phyloP scores from a whole-genome alignment of 805 yeast species.

The Sugiyamaella floridensis region DNA sequence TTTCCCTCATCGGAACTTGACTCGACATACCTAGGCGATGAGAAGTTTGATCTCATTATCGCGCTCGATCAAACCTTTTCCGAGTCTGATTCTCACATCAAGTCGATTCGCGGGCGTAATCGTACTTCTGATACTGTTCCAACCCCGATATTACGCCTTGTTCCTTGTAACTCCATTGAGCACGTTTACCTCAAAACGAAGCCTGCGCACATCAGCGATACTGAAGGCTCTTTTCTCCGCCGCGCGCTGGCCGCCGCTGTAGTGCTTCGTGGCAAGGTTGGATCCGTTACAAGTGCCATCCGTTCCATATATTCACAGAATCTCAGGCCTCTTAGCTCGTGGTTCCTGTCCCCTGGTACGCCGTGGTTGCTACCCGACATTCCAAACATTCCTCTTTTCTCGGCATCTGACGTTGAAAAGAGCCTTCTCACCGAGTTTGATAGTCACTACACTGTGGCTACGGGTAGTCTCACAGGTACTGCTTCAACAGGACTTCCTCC shows the following conservation, averaged over 20 bases:
- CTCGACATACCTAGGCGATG: constrained; percentile 16
- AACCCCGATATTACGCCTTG: constrained; percentile 59
- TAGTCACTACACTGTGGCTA: not conserved
- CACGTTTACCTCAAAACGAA: constrained; percentile 44
- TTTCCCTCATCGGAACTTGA: constrained; percentile 37
- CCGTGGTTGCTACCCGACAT: constrained; percentile 80
- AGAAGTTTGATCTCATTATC: constrained; percentile 50
- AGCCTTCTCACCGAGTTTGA: constrained; percentile 33
- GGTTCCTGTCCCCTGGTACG: constrained; percentile 43
- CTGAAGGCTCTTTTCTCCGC: constrained; percentile 43
- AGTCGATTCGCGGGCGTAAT: constrained; percentile 25
- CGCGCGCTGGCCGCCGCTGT: constrained; percentile 77
- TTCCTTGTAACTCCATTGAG: constrained; percentile 76
- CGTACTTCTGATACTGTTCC: constrained; percentile 30
- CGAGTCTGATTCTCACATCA: constrained; percentile 32
- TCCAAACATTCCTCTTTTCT: constrained; percentile 53
- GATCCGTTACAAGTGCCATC: constrained; percentile 71
- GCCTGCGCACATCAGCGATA: constrained; percentile 10
- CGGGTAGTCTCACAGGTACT: not conserved
- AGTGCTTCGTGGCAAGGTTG: constrained; percentile 73
- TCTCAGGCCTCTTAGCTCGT: constrained; percentile 52
- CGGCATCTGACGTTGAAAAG: constrained; percentile 70
- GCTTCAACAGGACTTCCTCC: not conserved
- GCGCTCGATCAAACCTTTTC: constrained; percentile 59
- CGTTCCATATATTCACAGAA: constrained; percentile 67